A percentile compares a stretch with the other conserved stretches of the same genome.
Conservation (phyloP, 2,329 filamentous ascomycete genomes). For the Aureobasidium sp. region DNA sequence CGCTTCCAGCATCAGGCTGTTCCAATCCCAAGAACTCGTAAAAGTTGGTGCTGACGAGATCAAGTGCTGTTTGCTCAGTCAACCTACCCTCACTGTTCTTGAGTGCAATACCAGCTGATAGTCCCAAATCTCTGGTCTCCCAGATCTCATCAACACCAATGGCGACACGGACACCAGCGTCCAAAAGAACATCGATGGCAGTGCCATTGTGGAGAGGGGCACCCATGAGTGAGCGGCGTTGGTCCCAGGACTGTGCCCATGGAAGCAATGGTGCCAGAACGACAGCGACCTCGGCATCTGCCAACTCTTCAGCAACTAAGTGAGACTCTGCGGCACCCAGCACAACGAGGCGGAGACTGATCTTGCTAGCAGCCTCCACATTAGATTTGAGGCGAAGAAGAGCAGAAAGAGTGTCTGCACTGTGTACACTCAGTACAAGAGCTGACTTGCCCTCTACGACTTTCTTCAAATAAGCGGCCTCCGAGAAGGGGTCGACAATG, state of each 20-base stretch:
- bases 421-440: conserved; percentile 54
- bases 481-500: conserved; percentile 35
- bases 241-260: conserved; percentile 52
- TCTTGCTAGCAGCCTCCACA: conserved; percentile 41
- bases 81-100: conserved; percentile 52
- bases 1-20: conserved; percentile 23
- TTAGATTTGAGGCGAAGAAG: conserved; percentile 53
- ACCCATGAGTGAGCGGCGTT: conserved; percentile 55
- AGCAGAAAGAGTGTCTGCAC: conserved; percentile 56
- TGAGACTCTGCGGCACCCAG: conserved; percentile 58
- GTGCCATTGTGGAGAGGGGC: conserved; percentile 62
- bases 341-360: conserved; percentile 47
- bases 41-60: conserved; percentile 51
- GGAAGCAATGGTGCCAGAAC: conserved; percentile 55
- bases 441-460: conserved; percentile 50
- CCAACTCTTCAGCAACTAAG: conserved; percentile 53
- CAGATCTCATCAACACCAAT: conserved; percentile 57
- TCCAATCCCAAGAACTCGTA: conserved; percentile 51
- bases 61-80: conserved; percentile 49
- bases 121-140: conserved; percentile 52
- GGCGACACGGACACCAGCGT: conserved; percentile 52
- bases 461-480: conserved; percentile 45
- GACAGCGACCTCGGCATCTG: conserved; percentile 50
- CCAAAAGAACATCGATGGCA: conserved; percentile 49
- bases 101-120: conserved; percentile 54